Evolutionary conservation across 768 basidiomycete species (phyloP).

Genomic region (Mycena crocata): DNA sequence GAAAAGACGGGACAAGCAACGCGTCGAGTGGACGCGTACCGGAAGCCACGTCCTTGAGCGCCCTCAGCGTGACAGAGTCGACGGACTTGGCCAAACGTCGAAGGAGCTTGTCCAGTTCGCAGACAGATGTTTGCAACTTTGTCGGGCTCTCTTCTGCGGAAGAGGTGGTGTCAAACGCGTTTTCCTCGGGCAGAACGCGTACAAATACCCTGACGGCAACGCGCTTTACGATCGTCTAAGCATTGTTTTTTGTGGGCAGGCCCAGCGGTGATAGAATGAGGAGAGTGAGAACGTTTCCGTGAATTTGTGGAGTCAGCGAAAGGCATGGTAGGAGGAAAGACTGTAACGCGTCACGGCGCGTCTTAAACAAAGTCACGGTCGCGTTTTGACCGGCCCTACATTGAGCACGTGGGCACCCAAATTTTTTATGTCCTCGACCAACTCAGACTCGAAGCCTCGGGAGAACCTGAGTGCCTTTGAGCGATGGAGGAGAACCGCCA

Average conservation of each 20-base stretch:
- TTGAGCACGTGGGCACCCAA: background rate
- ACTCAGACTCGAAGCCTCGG: slow-evolving; percentile 23
- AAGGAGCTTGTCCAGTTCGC: slow-evolving; percentile 23
- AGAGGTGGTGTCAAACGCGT: background rate
- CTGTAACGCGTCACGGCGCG: slow-evolving; percentile 11
- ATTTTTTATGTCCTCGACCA: slow-evolving; percentile 7
- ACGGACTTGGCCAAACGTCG: slow-evolving; percentile 22
- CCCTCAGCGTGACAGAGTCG: slow-evolving; percentile 23
- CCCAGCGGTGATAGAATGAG: background rate
- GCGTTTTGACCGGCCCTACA: slow-evolving; percentile 13
- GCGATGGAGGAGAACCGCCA: slow-evolving; percentile 60
- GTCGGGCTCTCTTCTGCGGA: slow-evolving; percentile 18
- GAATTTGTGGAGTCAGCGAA: slow-evolving; percentile 28
- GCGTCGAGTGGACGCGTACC: slow-evolving; percentile 20
- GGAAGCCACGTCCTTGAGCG: slow-evolving; percentile 21
- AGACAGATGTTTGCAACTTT: background rate
- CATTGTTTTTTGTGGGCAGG: slow-evolving; percentile 29
- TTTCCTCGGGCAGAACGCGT: slow-evolving; percentile 1
- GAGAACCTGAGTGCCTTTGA: slow-evolving; percentile 54
- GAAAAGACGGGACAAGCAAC: background rate
- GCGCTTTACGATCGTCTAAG: slow-evolving; percentile 22
- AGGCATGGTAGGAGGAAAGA: slow-evolving; percentile 19
- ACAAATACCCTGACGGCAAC: slow-evolving; percentile 18
- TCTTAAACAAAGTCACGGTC: slow-evolving; percentile 5
- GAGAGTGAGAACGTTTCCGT: slow-evolving; percentile 23